phyloP scores from a whole-genome alignment of 148 eudicot species.

The Fagopyrum homotropicum region DNA sequence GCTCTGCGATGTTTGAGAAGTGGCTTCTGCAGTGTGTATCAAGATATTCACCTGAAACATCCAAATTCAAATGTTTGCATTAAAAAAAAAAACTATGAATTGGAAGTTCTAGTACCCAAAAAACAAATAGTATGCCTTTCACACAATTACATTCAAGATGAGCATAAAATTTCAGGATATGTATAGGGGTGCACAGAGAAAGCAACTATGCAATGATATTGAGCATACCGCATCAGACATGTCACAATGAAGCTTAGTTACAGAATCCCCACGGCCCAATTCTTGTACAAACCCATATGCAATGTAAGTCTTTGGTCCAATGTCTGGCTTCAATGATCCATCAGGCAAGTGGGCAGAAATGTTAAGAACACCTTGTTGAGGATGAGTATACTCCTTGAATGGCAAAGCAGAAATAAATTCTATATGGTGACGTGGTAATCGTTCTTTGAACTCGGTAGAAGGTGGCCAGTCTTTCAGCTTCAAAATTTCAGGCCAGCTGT shows the following conservation, averaged over 20 bases:
- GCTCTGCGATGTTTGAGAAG: background rate
- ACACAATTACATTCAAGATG: background rate
- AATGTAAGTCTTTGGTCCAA: slow-evolving; percentile 69
- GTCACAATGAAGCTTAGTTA: slow-evolving; percentile 61
- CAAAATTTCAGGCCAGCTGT: slow-evolving; percentile 48
- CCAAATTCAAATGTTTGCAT: background rate
- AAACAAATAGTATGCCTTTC: background rate
- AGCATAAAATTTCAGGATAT: background rate
- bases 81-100: background rate
- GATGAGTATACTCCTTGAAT: slow-evolving; percentile 65
- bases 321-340: slow-evolving; percentile 37
- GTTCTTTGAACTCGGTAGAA: slow-evolving; percentile 41
- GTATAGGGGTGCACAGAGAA: background rate
- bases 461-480: slow-evolving; percentile 76
- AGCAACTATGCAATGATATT: background rate
- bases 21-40: slow-evolving; percentile 52
- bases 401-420: slow-evolving; percentile 69
- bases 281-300: slow-evolving; percentile 64
- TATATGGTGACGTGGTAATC: slow-evolving; percentile 54
- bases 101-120: background rate
- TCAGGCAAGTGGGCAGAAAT: slow-evolving; percentile 44
- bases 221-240: slow-evolving; percentile 63
- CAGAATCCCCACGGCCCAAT: slow-evolving; percentile 72
- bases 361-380: slow-evolving; percentile 38
- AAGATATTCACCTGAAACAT: slow-evolving; percentile 53